phyloP scores from a whole-genome alignment of 1,284 basidiomycete genomes.

The Ceratobasidium sp. region DNA sequence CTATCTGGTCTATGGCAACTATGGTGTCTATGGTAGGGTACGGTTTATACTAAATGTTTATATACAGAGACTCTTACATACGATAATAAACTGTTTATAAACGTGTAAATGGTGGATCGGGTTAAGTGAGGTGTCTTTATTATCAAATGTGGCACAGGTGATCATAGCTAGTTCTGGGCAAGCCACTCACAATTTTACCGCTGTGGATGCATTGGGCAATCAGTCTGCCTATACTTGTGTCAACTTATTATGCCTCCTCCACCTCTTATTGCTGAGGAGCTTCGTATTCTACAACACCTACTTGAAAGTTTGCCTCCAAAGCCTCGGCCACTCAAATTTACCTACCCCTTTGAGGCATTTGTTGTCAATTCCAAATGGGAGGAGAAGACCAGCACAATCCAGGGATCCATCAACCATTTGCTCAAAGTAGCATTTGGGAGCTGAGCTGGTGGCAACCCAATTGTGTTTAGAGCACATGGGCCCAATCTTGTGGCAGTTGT shows the following conservation, averaged over 20 bases:
- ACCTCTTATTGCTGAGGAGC: neutral
- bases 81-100: no score
- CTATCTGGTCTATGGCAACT: no score
- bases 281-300: neutral
- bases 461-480: neutral
- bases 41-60: no score
- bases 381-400: neutral
- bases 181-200: no score
- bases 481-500: constrained; percentile 1
- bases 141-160: no score
- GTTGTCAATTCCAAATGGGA: neutral
- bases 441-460: neutral
- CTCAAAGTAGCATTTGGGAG: constrained; percentile 2
- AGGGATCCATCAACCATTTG: constrained; percentile 1
- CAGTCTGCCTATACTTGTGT: no score
- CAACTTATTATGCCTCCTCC: neutral
- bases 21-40: no score
- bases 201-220: no score
- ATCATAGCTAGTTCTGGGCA: no score
- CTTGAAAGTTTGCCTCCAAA: neutral
- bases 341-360: neutral
- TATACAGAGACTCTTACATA: no score
- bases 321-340: neutral
- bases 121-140: no score
- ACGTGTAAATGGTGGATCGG: no score